Evolutionary conservation across 1,284 basidiomycete genomes (phyloP), one percentile per base, ranked within the genome.

Genomic region (Inonotus hispidus): DNA sequence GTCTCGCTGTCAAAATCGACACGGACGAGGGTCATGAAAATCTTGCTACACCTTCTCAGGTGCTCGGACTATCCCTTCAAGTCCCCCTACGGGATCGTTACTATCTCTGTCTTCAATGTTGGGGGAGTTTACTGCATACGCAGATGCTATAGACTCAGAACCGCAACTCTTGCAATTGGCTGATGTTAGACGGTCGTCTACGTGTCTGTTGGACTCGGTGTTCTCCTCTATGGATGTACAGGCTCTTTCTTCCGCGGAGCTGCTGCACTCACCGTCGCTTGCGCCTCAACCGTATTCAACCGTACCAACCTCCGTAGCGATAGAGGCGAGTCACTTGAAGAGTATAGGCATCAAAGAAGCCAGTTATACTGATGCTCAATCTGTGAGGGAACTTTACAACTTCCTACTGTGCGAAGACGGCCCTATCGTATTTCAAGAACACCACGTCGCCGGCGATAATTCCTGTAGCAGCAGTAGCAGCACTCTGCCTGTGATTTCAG

Each of bases 131-230:
- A 37, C 46, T 11, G 58, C 53, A 14, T 63, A 63, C 49, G 62
- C 54, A 23, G 62, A 60, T 25, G 62, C 47, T 13, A 63, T 63
- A 38, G 58, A 63, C n/a, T 45, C 53, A 23, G 53, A 60, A 37
- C 8, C 25, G 8, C 4, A 32, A 8, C 3, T 4, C 32, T 4
- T 32, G 8, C 16, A n/a, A 7, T 32, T 56, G n/a, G 21, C 27
- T 27, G 61, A 62, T 11, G 49, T 54, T 23, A 49, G 43, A 21
- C 58, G 37, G 29, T 56, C 58, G 14, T 59, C 62, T 19, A 56
- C 43, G 5, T 63, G 54, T 46, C 46, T 63, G 23, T 43, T 57
- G 23, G 56, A 57, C 43, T 56, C 54, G 4, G 41, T 41, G n/a
- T 60, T 58, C 14, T 50, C 50, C 29, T 60, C 58, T 35, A 53